phyloP scores from a whole-genome alignment of 1,284 basidiomycete species.

The Ganoderma meredithae region DNA sequence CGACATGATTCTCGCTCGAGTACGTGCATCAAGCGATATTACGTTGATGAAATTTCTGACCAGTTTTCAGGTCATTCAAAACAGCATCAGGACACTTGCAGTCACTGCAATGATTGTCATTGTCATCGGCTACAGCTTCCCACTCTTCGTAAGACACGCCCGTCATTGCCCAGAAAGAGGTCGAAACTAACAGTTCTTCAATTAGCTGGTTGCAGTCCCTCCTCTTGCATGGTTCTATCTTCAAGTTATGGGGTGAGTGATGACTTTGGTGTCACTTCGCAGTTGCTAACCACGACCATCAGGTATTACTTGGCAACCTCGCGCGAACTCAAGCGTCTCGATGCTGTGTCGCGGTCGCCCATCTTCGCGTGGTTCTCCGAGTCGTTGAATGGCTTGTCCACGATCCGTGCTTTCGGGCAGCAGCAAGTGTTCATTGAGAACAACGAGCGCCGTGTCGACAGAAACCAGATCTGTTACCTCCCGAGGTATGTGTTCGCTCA shows the following conservation, averaged over 20 bases:
- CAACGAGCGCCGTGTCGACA: slow-evolving; percentile 83
- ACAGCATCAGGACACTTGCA: slow-evolving; percentile 67
- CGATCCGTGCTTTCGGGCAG: slow-evolving; percentile 86
- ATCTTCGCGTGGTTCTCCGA: slow-evolving; percentile 94
- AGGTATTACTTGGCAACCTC: slow-evolving; percentile 93
- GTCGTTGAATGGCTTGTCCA: slow-evolving; percentile 83
- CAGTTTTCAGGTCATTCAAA: slow-evolving; percentile 63
- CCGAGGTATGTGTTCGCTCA: slow-evolving; percentile 41
- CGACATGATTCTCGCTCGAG: slow-evolving; percentile 81
- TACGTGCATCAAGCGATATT: slow-evolving; percentile 36
- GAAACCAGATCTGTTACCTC: slow-evolving; percentile 85
- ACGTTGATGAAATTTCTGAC: background rate
- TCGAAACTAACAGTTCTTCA: background rate
- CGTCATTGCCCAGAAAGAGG: background rate
- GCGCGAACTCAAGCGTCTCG: slow-evolving; percentile 91
- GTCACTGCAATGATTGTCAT: slow-evolving; percentile 77
- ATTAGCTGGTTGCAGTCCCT: slow-evolving; percentile 68
- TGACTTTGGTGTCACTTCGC: background rate
- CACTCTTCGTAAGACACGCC: slow-evolving; percentile 61
- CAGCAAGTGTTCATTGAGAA: slow-evolving; percentile 77
- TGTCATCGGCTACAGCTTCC: slow-evolving; percentile 85
- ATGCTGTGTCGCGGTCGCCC: slow-evolving; percentile 89
- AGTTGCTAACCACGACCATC: slow-evolving; percentile 13
- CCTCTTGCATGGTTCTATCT: slow-evolving; percentile 82
- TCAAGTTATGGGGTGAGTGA: slow-evolving; percentile 74